These are phyloP conservation scores for Tubosaeta sp. DNA, from an alignment of 768 basidiomycete genomes.

Conservation along the genomic window DNA sequence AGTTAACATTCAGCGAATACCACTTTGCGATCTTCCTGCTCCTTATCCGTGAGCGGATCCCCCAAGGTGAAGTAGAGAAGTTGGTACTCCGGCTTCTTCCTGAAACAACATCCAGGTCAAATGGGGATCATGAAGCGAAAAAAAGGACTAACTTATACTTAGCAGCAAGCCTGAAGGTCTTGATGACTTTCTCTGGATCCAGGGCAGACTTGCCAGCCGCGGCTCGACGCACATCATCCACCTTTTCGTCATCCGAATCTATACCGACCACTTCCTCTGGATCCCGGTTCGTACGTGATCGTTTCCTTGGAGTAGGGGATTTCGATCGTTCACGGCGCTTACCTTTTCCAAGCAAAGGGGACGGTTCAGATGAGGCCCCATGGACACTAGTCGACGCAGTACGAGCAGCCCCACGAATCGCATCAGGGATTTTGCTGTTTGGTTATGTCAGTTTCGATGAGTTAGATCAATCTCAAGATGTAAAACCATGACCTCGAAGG, in stretches of 20 bases:
- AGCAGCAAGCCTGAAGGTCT: conserved; percentile 47
- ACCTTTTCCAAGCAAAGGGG: conserved; percentile 8
- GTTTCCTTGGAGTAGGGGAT: conserved; percentile 26
- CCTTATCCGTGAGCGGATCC: conserved; percentile 50
- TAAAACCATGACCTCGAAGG: conserved; percentile 52
- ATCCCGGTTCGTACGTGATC: conserved; percentile 15
- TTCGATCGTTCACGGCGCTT: conserved; percentile 23
- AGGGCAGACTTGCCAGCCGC: conserved; percentile 12
- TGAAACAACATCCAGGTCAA: conserved; percentile 3
- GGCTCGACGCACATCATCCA: conserved; percentile 1
- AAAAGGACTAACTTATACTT: conserved; percentile 37
- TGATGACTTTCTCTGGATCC: conserved; percentile 35
- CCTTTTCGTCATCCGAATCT: conserved; percentile 14
- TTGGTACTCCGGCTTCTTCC: conserved; percentile 60
- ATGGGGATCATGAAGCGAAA: neutral
- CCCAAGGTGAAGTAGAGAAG: conserved; percentile 78
- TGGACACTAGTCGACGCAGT: conserved; percentile 2
- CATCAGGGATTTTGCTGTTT: conserved; percentile 10
- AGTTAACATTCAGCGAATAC: conserved; percentile 38
- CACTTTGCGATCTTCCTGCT: conserved; percentile 46
- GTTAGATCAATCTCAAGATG: conserved; percentile 1
- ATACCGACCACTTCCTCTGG: conserved; percentile 28
- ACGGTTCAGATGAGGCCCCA: conserved; percentile 9
- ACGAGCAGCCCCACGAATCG: conserved; percentile 21
- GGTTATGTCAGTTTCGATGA: neutral